These are phyloP conservation scores for Chaetomiaceae sp. DNA, from an alignment of 2,329 filamentous ascomycete species.

Conservation along the genomic window DNA sequence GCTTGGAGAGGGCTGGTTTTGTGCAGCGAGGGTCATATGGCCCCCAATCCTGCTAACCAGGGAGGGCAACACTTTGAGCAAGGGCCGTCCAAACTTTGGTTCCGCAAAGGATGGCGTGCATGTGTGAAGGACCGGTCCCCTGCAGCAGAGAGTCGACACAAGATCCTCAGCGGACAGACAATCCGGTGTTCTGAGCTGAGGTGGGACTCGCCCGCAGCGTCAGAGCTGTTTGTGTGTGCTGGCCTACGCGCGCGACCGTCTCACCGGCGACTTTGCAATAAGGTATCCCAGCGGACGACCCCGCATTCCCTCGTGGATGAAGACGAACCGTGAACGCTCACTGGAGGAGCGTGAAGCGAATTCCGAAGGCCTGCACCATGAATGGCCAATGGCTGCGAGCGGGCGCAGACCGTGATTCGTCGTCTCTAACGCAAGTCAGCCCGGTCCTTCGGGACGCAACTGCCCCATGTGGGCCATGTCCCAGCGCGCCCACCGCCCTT, in stretches of 20 bases:
- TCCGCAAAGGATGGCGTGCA: slow-evolving; percentile 15
- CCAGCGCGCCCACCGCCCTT: neutral
- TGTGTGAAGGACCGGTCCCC: slow-evolving; percentile 7
- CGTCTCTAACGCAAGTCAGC: slow-evolving; percentile 18
- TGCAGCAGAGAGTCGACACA: slow-evolving; percentile 6
- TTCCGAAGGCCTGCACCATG: slow-evolving; percentile 22
- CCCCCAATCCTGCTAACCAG: slow-evolving; percentile 14
- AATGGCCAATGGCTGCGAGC: slow-evolving; percentile 28
- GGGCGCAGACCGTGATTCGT: slow-evolving; percentile 26
- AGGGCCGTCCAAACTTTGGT: slow-evolving; percentile 2
- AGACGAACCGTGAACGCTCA: neutral
- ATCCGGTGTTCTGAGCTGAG: neutral
- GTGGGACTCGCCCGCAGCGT: neutral
- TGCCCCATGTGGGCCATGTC: neutral
- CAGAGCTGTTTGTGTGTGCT: neutral
- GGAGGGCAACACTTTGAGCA: neutral
- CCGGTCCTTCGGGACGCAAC: neutral
- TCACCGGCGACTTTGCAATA: neutral
- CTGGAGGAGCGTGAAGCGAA: slow-evolving; percentile 15
- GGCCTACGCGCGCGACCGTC: neutral
- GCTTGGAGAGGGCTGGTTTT: no score
- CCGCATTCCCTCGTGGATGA: neutral
- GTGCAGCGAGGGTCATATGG: no score
- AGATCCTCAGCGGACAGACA: neutral
- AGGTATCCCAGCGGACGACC: neutral